phyloP scores from a whole-genome alignment of 352 stramenopile species.

The Phytophthora kernoviae region DNA sequence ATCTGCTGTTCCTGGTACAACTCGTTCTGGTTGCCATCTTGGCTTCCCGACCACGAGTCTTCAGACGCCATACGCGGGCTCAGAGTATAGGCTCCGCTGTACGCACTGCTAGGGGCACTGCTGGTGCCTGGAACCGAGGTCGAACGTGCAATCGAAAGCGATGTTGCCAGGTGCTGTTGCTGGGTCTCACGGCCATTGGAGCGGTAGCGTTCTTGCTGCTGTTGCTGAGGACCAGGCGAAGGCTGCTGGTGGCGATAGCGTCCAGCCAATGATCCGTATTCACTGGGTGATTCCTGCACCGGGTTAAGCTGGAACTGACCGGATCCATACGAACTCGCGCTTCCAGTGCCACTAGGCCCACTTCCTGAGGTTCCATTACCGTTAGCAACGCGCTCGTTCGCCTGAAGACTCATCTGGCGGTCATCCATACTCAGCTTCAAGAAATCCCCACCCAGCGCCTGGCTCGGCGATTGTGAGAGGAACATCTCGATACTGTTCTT shows the following conservation, averaged over 20 bases:
- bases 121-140: constrained; percentile 47
- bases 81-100: constrained; percentile 48
- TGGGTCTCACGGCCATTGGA: constrained; percentile 16
- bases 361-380: constrained; percentile 9
- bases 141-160: constrained; percentile 36
- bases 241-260: constrained; percentile 30
- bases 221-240: constrained; percentile 17
- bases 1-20: constrained; percentile 51
- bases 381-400: constrained; percentile 21
- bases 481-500: constrained; percentile 92
- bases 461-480: constrained; percentile 81
- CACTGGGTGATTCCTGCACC: constrained; percentile 46
- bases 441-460: constrained; percentile 78
- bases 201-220: constrained; percentile 33
- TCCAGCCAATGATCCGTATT: constrained; percentile 33
- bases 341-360: constrained; percentile 6
- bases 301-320: constrained; percentile 61
- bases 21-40: constrained; percentile 39
- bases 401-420: constrained; percentile 47
- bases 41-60: constrained; percentile 57
- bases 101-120: constrained; percentile 28
- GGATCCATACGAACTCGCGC: constrained; percentile 36
- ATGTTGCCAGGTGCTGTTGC: constrained; percentile 31
- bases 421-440: constrained; percentile 78
- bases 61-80: constrained; percentile 54